A percentile compares a stretch with the other conserved stretches of the same genome.
phyloP scores from a whole-genome alignment of 495 filamentous ascomycete species.

The Neurospora sp. region DNA sequence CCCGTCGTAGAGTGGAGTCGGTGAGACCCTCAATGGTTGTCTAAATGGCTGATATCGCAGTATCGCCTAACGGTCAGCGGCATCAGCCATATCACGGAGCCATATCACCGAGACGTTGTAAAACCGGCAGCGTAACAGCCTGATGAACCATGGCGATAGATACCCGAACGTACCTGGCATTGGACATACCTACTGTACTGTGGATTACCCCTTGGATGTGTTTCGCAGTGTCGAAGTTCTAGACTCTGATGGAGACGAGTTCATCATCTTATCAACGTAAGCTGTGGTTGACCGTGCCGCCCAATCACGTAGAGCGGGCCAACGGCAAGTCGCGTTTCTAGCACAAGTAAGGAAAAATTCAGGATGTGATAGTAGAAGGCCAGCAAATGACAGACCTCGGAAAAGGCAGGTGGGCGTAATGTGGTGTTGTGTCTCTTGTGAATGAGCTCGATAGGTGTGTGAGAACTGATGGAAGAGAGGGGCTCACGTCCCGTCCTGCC shows the following conservation, averaged over 20 bases:
- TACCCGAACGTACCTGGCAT: neutral
- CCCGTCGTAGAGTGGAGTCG: slow-evolving; percentile 15
- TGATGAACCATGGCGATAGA: neutral
- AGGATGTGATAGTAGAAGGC: neutral
- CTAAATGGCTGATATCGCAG: neutral
- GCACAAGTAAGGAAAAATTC: neutral
- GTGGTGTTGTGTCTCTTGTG: neutral
- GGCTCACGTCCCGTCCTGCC: neutral
- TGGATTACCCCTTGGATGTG: neutral
- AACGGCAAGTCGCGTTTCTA: neutral
- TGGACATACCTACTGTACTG: neutral
- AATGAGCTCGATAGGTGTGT: neutral
- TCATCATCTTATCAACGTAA: neutral
- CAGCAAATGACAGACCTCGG: neutral
- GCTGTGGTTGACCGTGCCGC: neutral
- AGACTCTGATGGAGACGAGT: neutral
- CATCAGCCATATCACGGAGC: neutral
- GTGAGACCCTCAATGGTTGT: slow-evolving; percentile 5
- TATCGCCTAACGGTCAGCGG: neutral
- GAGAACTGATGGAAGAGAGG: neutral
- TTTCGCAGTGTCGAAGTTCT: neutral
- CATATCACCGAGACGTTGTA: neutral
- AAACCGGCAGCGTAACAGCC: neutral
- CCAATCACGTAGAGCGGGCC: neutral
- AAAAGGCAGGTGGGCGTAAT: neutral